Evolutionary conservation across 2,329 filamentous ascomycete genomes (phyloP).

Genomic region (Ceratocystis alfenasii): DNA sequence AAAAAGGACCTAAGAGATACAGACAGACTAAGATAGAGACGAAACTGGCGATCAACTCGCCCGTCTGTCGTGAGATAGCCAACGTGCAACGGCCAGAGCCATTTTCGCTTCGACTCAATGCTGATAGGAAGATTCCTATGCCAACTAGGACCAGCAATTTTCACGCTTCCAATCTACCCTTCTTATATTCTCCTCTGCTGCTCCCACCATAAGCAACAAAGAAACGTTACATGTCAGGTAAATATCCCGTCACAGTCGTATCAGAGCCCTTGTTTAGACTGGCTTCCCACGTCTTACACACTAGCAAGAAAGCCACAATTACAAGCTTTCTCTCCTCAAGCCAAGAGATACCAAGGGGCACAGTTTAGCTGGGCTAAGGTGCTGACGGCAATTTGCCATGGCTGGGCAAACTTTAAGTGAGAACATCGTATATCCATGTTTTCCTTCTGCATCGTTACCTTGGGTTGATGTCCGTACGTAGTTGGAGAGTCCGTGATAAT

Average conservation of each 20-base stretch:
- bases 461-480: background rate
- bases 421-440: background rate
- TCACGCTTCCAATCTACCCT: background rate
- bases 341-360: no score
- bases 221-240: constrained; percentile 24
- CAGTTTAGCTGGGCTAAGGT: background rate
- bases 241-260: background rate
- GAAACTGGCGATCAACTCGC: no score
- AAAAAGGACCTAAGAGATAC: no score
- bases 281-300: no score
- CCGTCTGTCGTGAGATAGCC: background rate
- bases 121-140: background rate
- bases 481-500: no score
- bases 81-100: background rate
- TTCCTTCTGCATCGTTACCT: background rate
- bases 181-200: background rate
- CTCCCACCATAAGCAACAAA: background rate
- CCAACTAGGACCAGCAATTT: background rate
- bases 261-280: background rate
- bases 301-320: no score
- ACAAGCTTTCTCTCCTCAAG: no score
- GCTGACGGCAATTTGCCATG: background rate
- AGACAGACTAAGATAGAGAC: background rate
- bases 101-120: background rate
- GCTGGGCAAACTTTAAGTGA: background rate